A percentile compares a stretch with the other conserved stretches of the same genome.
Conservation (phyloP, 75 land plant species). For the Isoetes taiwanensis region DNA sequence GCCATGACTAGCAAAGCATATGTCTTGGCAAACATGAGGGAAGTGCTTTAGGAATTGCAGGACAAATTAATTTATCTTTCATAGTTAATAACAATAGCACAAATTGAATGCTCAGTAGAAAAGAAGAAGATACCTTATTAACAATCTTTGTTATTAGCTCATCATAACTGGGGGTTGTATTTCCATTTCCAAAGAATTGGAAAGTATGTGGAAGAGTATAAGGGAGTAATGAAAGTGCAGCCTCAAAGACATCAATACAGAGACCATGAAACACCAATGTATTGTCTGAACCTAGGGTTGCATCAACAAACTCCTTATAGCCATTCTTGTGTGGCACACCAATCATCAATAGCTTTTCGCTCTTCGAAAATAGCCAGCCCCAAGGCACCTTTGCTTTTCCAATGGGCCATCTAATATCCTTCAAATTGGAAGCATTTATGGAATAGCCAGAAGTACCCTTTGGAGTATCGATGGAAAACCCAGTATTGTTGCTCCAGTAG, state of each 20-base stretch:
- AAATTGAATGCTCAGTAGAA: too few relatives aligned
- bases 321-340: constrained; percentile 3
- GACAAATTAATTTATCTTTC: too few relatives aligned
- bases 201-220: constrained; percentile 12
- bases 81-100: too few relatives aligned
- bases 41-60: too few relatives aligned
- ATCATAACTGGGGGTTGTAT: constrained; percentile 39
- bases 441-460: not conserved
- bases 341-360: not conserved
- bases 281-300: not conserved
- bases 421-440: constrained; percentile 5
- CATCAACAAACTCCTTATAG: constrained; percentile 3
- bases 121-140: constrained; percentile 10
- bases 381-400: not conserved
- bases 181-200: constrained; percentile 32
- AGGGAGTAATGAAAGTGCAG: not conserved
- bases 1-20: too few relatives aligned
- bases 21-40: too few relatives aligned
- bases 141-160: constrained; percentile 23
- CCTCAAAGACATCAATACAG: constrained; percentile 7
- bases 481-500: not conserved
- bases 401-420: constrained; percentile 11
- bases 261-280: not conserved
- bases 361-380: not conserved
- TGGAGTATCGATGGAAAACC: not conserved